These are phyloP conservation scores for Leavenworthia alabamica DNA, from an alignment of 345 rosid genomes.

Conservation along the genomic window DNA sequence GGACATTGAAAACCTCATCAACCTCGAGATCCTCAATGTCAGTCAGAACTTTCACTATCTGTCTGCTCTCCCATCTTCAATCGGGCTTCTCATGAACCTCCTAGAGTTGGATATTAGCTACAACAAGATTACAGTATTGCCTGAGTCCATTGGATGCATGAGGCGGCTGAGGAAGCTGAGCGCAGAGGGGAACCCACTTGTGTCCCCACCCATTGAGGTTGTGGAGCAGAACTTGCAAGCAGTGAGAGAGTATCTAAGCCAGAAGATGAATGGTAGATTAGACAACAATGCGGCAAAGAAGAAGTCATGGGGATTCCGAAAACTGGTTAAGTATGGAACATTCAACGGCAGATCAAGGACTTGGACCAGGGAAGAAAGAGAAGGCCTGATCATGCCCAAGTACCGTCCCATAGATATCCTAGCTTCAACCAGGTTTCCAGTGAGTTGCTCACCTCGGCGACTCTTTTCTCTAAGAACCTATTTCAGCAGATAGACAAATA, in stretches of 20 bases:
- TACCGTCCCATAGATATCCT: conserved; percentile 44
- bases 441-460: conserved; percentile 61
- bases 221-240: conserved; percentile 52
- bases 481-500: conserved; percentile 35
- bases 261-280: conserved; percentile 46
- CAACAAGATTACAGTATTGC: conserved; percentile 50
- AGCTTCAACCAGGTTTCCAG: conserved; percentile 51
- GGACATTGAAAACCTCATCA: conserved; percentile 59
- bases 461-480: conserved; percentile 54
- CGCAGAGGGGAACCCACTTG: conserved; percentile 68
- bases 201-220: conserved; percentile 61
- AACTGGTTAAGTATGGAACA: conserved; percentile 54
- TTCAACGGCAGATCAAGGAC: conserved; percentile 38
- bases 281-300: conserved; percentile 35
- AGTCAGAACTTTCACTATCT: conserved; percentile 85
- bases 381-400: conserved; percentile 42
- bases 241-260: conserved; percentile 60
- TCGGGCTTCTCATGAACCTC: conserved; percentile 67
- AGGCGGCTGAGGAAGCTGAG: conserved; percentile 50
- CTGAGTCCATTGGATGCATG: conserved; percentile 65
- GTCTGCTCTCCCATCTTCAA: conserved; percentile 45
- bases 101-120: conserved; percentile 67
- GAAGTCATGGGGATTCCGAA: conserved; percentile 60
- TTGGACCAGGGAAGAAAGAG: conserved; percentile 38
- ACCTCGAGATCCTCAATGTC: conserved; percentile 56